Evolutionary conservation across 2,329 filamentous ascomycete species (phyloP).

Genomic region (Aspergillus niger): DNA sequence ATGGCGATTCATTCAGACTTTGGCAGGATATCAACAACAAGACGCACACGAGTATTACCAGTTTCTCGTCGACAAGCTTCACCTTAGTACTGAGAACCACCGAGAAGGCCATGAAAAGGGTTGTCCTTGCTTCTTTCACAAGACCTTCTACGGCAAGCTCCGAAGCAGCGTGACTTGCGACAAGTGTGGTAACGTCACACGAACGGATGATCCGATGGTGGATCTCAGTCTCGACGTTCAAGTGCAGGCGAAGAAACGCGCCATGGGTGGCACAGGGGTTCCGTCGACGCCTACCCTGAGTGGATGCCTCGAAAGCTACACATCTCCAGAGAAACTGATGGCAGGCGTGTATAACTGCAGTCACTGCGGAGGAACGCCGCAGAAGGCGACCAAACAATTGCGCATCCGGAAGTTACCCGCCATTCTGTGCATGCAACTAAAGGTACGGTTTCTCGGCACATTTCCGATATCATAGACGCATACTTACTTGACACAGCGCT

Average conservation of each 20-base stretch:
- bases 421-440: constrained; percentile 87
- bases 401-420: constrained; percentile 84
- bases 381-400: constrained; percentile 80
- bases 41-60: constrained; percentile 98
- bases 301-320: constrained; percentile 84
- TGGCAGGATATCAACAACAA: constrained; percentile 91
- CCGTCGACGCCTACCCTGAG: constrained; percentile 59
- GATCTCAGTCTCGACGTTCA: constrained; percentile 89
- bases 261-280: constrained; percentile 41
- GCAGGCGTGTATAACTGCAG: constrained; percentile 83
- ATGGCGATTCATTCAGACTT: constrained; percentile 51
- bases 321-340: constrained; percentile 73
- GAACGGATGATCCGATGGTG: constrained; percentile 83
- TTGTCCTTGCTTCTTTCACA: constrained; percentile 90
- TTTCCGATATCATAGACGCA: background rate
- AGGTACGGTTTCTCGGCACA: constrained; percentile 57
- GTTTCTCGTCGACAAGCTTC: constrained; percentile 88
- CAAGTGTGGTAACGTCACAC: constrained; percentile 79
- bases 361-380: constrained; percentile 69
- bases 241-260: constrained; percentile 61
- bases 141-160: constrained; percentile 90
- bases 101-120: constrained; percentile 55
- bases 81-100: constrained; percentile 73
- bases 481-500: constrained; percentile 51
- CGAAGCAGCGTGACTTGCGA: constrained; percentile 89